These are phyloP conservation scores for Eragrostis nindensis DNA, from an alignment of 176 grass and related monocot genomes.

Conservation along the genomic window DNA sequence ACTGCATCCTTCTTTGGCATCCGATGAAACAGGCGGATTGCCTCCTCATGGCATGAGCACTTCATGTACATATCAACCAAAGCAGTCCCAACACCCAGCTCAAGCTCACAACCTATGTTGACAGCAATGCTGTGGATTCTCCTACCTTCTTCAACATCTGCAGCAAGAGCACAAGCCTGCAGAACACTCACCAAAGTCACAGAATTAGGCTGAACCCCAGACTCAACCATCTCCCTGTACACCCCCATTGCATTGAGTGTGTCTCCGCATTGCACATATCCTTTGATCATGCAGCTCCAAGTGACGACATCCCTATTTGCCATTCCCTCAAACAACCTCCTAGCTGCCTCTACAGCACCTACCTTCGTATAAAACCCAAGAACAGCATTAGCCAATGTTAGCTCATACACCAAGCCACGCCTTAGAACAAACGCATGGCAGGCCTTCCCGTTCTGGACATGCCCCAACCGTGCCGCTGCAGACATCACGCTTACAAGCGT, in stretches of 20 bases:
- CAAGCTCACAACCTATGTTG: constrained; percentile 56
- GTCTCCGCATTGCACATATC: constrained; percentile 52
- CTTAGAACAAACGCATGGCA: constrained; percentile 61
- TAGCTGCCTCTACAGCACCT: constrained; percentile 23
- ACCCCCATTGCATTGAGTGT: constrained; percentile 34
- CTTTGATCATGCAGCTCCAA: constrained; percentile 70
- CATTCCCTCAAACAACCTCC: constrained; percentile 53
- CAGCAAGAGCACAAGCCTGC: constrained; percentile 60
- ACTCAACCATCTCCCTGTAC: constrained; percentile 63
- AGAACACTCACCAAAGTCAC: constrained; percentile 59
- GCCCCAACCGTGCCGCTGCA: constrained; percentile 42
- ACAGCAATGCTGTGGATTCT: constrained; percentile 43
- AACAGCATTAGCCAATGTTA: constrained; percentile 55
- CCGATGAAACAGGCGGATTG: constrained; percentile 48
- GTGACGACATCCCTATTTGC: constrained; percentile 53
- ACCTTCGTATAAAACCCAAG: constrained; percentile 61
- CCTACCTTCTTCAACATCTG: constrained; percentile 56
- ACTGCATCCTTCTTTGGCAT: constrained; percentile 77
- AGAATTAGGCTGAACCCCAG: constrained; percentile 47
- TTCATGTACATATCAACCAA: constrained; percentile 89
- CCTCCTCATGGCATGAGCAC: constrained; percentile 53
- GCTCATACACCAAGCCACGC: constrained; percentile 45
- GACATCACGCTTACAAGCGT: constrained; percentile 72
- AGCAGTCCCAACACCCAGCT: constrained; percentile 59
- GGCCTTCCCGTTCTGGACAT: constrained; percentile 47